Conservation (phyloP, 495 filamentous ascomycete genomes). For the Pseudevernia furfuracea region DNA sequence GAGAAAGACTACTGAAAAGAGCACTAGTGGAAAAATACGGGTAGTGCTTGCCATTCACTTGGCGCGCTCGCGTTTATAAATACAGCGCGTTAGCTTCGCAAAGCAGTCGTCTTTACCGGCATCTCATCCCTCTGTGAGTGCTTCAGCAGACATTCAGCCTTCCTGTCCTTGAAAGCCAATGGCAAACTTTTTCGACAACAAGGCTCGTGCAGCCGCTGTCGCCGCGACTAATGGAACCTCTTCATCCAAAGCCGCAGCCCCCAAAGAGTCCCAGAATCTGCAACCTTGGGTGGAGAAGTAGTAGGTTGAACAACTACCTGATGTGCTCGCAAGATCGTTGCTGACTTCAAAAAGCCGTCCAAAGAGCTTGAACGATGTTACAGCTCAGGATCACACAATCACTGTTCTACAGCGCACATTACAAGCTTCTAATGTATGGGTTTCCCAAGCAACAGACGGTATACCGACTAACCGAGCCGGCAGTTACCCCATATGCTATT, state of each 20-base stretch:
- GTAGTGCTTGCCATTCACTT: not conserved
- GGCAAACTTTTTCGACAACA: conserved; percentile 91
- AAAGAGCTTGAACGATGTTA: conserved; percentile 87
- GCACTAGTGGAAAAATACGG: too few species aligned
- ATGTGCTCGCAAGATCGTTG: conserved; percentile 12
- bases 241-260: conserved; percentile 46
- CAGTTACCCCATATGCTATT: conserved; percentile 98
- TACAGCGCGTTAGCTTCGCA: not conserved
- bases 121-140: not conserved
- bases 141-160: not conserved
- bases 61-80: not conserved
- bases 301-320: conserved; percentile 43
- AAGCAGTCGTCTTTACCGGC: not conserved
- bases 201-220: conserved; percentile 81
- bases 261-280: conserved; percentile 55
- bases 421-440: conserved; percentile 79
- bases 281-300: conserved; percentile 99
- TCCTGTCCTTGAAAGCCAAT: conserved; percentile 30
- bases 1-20: not conserved
- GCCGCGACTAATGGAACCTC: conserved; percentile 38
- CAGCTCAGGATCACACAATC: conserved; percentile 95
- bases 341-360: conserved; percentile 58
- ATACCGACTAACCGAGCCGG: not conserved
- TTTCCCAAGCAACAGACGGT: not conserved
- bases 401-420: conserved; percentile 85